These are phyloP conservation scores for Ilex asprella DNA, from an alignment of 257 asterid species.

Conservation along the genomic window DNA sequence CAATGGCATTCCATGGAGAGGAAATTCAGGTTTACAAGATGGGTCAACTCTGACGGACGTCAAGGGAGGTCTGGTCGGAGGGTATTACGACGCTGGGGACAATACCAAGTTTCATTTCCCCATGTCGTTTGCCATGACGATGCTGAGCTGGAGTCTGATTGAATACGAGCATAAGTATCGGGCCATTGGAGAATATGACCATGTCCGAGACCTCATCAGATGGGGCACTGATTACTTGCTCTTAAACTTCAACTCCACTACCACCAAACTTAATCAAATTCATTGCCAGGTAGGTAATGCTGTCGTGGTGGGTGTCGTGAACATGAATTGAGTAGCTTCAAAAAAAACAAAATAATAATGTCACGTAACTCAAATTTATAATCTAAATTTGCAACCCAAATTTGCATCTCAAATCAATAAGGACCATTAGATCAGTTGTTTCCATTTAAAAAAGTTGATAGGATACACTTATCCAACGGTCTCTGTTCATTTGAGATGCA, in stretches of 20 bases:
- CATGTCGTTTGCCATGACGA: slow-evolving; percentile 86
- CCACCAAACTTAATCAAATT: slow-evolving; percentile 54
- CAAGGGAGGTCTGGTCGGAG: slow-evolving; percentile 78
- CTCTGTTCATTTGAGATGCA: no score
- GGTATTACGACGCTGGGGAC: slow-evolving; percentile 91
- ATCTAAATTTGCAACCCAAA: no score
- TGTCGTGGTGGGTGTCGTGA: no score
- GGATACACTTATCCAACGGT: no score
- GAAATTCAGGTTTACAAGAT: slow-evolving; percentile 69
- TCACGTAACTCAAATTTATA: no score
- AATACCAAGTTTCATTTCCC: slow-evolving; percentile 75
- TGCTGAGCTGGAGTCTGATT: slow-evolving; percentile 89
- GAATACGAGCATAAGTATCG: slow-evolving; percentile 80
- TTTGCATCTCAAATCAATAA: no score
- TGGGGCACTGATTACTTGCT: slow-evolving; percentile 94
- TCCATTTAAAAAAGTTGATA: no score
- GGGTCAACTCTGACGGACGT: slow-evolving; percentile 53
- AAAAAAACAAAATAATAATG: no score
- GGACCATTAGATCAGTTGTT: no score
- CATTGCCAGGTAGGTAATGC: slow-evolving; percentile 49
- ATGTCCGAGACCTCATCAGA: slow-evolving; percentile 54
- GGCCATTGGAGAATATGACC: slow-evolving; percentile 68
- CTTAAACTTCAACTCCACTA: slow-evolving; percentile 68
- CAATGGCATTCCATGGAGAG: slow-evolving; percentile 70
- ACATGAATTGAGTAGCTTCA: no score